Evolutionary conservation across 306 rosid genomes (phyloP).

Genomic region (Geum urbanum): DNA sequence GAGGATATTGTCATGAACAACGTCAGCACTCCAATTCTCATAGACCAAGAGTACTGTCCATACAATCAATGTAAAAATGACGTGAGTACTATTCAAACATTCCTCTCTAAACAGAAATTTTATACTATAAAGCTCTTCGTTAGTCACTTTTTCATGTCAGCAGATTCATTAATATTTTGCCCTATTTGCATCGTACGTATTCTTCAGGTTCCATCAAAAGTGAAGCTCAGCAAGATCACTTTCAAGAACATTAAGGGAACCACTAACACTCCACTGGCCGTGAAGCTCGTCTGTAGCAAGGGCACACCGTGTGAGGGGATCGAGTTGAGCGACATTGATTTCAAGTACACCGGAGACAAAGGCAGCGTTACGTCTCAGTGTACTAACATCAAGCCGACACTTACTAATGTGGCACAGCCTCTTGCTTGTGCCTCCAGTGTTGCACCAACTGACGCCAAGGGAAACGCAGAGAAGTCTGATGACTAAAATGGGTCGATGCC

Average conservation of each 20-base stretch:
- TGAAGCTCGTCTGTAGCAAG: conserved; percentile 34
- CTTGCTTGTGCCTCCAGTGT: conserved; percentile 20
- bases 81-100: too few relatives aligned
- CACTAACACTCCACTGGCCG: conserved; percentile 24
- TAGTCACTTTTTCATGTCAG: too few relatives aligned
- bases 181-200: too few relatives aligned
- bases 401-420: conserved; percentile 16
- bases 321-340: conserved; percentile 22
- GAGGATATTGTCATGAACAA: conserved; percentile 22
- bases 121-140: too few relatives aligned
- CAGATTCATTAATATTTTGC: too few relatives aligned
- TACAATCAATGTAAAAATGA: conserved; percentile 3
- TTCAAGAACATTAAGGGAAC: conserved; percentile 42
- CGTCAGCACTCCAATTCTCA: conserved; percentile 12
- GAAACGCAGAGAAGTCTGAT: neutral
- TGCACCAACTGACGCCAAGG: too few relatives aligned
- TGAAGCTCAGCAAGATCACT: conserved; percentile 37
- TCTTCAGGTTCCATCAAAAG: conserved; percentile 32
- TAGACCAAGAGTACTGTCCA: conserved; percentile 30
- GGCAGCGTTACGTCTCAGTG: conserved; percentile 28
- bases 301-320: conserved; percentile 36
- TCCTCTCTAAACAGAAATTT: too few relatives aligned
- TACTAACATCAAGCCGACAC: conserved; percentile 30
- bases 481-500: too few relatives aligned
- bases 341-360: conserved; percentile 22